Conservation (phyloP, 768 basidiomycete genomes). For the Suillus ampliporus region DNA sequence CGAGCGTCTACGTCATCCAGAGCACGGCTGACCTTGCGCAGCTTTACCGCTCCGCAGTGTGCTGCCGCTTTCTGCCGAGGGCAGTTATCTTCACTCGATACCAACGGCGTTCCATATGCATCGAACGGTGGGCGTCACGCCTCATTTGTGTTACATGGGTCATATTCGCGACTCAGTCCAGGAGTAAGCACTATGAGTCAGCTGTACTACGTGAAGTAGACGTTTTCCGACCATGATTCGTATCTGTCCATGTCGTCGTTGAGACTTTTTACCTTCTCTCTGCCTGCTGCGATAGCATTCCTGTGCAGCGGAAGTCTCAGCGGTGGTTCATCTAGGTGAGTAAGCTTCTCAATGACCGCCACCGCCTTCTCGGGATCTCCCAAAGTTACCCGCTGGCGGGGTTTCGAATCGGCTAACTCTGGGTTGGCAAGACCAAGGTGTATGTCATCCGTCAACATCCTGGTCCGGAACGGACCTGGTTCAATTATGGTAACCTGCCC, state of each 20-base stretch:
- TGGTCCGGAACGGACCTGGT: constrained; percentile 23
- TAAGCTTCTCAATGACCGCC: constrained; percentile 22
- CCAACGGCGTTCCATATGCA: too few species aligned
- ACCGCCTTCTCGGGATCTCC: constrained; percentile 31
- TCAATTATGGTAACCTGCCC: constrained; percentile 12
- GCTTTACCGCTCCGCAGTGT: too few species aligned
- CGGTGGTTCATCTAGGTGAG: constrained; percentile 28
- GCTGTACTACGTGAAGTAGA: constrained; percentile 19
- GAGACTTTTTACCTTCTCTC: constrained; percentile 20
- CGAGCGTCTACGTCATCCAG: too few species aligned
- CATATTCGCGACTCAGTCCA: not conserved
- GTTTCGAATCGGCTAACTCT: constrained; percentile 13
- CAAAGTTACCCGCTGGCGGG: not conserved
- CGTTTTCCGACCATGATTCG: constrained; percentile 27
- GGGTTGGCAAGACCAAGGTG: constrained; percentile 11
- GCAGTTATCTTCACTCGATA: too few species aligned
- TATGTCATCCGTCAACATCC: not conserved
- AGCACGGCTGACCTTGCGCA: too few species aligned
- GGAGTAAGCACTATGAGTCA: not conserved
- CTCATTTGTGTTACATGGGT: too few species aligned
- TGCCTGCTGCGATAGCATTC: not conserved
- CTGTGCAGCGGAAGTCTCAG: constrained; percentile 27
- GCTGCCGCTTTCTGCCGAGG: too few species aligned
- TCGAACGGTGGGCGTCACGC: too few species aligned
- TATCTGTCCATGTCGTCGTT: constrained; percentile 24